These are phyloP conservation scores for Lodderomyces pseudojiufengensis DNA, from an alignment of 1,139 yeast genomes.

Conservation along the genomic window DNA sequence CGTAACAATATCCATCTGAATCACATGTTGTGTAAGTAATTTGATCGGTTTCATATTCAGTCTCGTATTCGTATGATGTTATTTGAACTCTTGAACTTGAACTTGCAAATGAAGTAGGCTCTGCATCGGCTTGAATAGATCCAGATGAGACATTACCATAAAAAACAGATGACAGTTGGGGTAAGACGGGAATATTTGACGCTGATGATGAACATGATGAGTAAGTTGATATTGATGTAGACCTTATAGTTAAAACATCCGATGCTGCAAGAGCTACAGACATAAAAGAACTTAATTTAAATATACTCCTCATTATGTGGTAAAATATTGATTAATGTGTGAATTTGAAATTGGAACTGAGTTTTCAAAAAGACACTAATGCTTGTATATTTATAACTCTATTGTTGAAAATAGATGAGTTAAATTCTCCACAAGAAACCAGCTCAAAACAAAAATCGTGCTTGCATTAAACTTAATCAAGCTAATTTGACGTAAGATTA, in stretches of 20 bases:
- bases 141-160: constrained; percentile 9
- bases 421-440: no score
- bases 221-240: constrained; percentile 26
- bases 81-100: no score
- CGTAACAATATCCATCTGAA: constrained; percentile 26
- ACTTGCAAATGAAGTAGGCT: constrained; percentile 2
- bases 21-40: constrained; percentile 38
- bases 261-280: constrained; percentile 20
- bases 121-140: constrained; percentile 9
- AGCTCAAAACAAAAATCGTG: no score
- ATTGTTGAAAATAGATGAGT: no score
- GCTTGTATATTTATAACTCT: no score
- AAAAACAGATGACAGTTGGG: constrained; percentile 8
- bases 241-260: constrained; percentile 21
- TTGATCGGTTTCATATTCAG: constrained; percentile 25
- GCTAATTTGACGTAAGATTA: no score
- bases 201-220: constrained; percentile 19
- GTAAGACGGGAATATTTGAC: constrained; percentile 10
- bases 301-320: constrained; percentile 14
- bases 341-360: no score
- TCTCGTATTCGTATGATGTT: constrained; percentile 24
- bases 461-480: no score
- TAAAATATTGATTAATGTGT: neutral
- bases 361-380: no score
- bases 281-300: constrained; percentile 14